Evolutionary conservation across 768 basidiomycete species (phyloP).

Genomic region (Russula olivacea): DNA sequence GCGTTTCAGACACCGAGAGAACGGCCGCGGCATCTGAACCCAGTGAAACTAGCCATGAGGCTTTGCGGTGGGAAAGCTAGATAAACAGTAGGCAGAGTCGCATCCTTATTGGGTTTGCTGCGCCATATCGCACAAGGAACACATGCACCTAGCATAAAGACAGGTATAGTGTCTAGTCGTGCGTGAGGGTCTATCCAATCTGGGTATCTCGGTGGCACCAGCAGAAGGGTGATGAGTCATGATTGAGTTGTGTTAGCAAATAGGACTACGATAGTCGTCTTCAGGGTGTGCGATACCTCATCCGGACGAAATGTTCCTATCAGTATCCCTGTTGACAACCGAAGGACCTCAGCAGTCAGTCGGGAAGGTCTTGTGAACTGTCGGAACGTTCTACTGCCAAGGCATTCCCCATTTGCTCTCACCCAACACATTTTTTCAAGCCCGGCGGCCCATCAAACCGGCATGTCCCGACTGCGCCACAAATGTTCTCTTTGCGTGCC

Average conservation of each 20-base stretch:
- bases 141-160: slow-evolving; percentile 3
- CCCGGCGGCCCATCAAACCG: neutral
- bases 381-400: slow-evolving; percentile 13
- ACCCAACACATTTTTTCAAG: neutral
- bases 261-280: slow-evolving; percentile 4
- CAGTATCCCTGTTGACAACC: slow-evolving; percentile 7
- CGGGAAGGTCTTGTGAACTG: slow-evolving; percentile 1
- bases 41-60: neutral
- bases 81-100: slow-evolving; percentile 1
- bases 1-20: slow-evolving; percentile 10
- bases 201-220: slow-evolving; percentile 1
- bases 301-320: slow-evolving; percentile 11
- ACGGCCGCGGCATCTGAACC: neutral
- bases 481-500: slow-evolving; percentile 46
- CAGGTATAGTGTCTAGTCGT: neutral
- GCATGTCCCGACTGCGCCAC: slow-evolving; percentile 9
- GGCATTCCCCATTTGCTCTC: slow-evolving; percentile 7
- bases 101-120: slow-evolving; percentile 15
- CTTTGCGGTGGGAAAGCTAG: slow-evolving; percentile 15
- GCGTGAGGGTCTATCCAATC: slow-evolving; percentile 2
- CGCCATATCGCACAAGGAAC: neutral
- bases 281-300: slow-evolving; percentile 15
- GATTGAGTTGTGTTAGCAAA: slow-evolving; percentile 6
- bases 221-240: slow-evolving; percentile 9
- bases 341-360: slow-evolving; percentile 13